A percentile compares a stretch with the other conserved stretches of the same genome.
Evolutionary conservation across 768 basidiomycete genomes (phyloP).

Genomic region (Termitomyces sp.): DNA sequence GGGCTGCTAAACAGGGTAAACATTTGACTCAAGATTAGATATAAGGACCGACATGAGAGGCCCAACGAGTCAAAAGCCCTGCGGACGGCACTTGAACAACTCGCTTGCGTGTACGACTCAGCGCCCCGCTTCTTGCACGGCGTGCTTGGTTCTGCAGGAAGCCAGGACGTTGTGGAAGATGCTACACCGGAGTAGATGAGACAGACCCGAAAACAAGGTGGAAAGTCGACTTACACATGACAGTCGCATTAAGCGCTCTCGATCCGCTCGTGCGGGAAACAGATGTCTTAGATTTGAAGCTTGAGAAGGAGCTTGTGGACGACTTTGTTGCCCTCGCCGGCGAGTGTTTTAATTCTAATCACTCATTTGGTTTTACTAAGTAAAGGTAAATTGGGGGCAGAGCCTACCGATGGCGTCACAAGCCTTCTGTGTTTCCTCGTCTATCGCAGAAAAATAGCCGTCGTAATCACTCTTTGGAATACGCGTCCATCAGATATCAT

Average conservation of each 20-base stretch:
- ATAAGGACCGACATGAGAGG: neutral
- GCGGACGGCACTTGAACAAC: neutral
- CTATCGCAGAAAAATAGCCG: neutral
- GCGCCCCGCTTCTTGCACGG: neutral
- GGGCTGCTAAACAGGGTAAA: neutral
- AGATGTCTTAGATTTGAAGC: neutral
- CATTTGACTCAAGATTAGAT: neutral
- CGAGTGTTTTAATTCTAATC: slow-evolving; percentile 2
- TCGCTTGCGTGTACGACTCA: neutral
- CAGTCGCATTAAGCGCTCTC: neutral
- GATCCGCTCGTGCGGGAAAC: neutral
- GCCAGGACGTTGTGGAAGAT: neutral
- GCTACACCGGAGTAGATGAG: neutral
- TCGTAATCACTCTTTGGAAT: slow-evolving; percentile 2
- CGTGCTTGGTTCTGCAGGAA: neutral
- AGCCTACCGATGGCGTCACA: slow-evolving; percentile 2
- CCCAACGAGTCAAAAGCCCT: neutral
- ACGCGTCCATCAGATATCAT: neutral
- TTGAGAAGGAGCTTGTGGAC: neutral
- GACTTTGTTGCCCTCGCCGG: neutral
- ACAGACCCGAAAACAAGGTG: neutral
- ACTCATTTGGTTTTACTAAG: neutral
- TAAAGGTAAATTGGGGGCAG: neutral
- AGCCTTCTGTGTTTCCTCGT: neutral
- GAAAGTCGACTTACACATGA: neutral